Percentiles rank a stretch among this genome's conserved stretches.
Conservation (phyloP, 1,284 basidiomycete genomes). For the Rhodotorula sp. region DNA sequence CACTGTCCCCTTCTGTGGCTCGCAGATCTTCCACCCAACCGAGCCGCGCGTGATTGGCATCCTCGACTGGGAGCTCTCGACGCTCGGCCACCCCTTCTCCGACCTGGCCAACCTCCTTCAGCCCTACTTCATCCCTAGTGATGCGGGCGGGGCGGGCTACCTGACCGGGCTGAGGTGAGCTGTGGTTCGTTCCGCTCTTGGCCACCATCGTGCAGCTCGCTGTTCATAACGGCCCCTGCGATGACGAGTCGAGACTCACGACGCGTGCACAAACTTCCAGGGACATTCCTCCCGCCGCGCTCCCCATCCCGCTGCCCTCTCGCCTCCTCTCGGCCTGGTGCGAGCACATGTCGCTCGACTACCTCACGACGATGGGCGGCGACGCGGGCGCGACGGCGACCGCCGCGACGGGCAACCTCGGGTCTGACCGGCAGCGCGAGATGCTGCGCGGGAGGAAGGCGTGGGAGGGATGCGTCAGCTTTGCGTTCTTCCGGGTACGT, state of each 20-base stretch:
- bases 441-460: background rate
- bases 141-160: slow-evolving; percentile 48
- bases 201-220: background rate
- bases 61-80: slow-evolving; percentile 94
- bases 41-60: slow-evolving; percentile 91
- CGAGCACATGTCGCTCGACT: slow-evolving; percentile 60
- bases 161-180: slow-evolving; percentile 19
- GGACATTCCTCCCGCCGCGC: slow-evolving; percentile 57
- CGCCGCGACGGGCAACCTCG: slow-evolving; percentile 4
- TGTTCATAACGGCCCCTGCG: too few species aligned
- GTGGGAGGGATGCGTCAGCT: slow-evolving; percentile 63
- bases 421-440: background rate
- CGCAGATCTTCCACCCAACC: slow-evolving; percentile 80
- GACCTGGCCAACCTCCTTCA: slow-evolving; percentile 87
- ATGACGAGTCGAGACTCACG: too few species aligned
- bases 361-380: slow-evolving; percentile 66
- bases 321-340: slow-evolving; percentile 77
- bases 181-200: background rate
- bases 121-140: slow-evolving; percentile 67
- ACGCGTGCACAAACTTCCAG: slow-evolving; percentile 52
- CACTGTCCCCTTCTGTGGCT: too few species aligned
- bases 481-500: slow-evolving; percentile 81
- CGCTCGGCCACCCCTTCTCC: slow-evolving; percentile 68
- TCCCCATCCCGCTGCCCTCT: slow-evolving; percentile 65
- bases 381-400: background rate